A percentile compares a stretch with the other conserved stretches of the same genome.
phyloP scores from a whole-genome alignment of 192 early-diverging fungal species.

The Allomyces macrogynus region DNA sequence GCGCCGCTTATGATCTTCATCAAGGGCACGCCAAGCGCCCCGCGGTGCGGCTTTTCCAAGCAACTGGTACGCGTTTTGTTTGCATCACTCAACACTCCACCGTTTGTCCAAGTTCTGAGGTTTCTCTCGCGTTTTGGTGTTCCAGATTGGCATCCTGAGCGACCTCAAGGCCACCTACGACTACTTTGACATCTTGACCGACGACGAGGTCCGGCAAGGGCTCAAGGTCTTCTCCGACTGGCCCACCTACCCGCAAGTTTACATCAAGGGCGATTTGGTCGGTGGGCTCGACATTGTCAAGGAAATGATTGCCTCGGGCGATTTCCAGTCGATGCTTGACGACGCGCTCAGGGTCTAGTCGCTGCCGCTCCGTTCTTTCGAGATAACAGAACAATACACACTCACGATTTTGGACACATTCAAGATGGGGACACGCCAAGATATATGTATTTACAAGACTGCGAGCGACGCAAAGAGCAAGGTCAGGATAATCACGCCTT shows the following conservation, averaged over 20 bases:
- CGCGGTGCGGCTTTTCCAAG: constrained; percentile 82
- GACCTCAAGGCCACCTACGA: constrained; percentile 59
- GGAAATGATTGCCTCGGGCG: constrained; percentile 49
- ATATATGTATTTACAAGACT: no score
- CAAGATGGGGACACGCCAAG: no score
- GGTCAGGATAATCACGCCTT: no score
- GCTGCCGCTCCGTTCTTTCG: no score
- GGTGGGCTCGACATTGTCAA: constrained; percentile 90
- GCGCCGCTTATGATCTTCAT: constrained; percentile 82
- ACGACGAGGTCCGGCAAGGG: constrained; percentile 79
- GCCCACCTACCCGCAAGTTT: constrained; percentile 93
- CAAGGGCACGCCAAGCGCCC: constrained; percentile 80
- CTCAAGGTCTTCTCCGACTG: constrained; percentile 77
- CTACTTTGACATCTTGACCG: constrained; percentile 76
- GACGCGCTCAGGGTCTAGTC: not conserved
- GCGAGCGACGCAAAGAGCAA: no score
- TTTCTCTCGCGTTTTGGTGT: no score
- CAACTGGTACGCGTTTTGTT: constrained; percentile 8
- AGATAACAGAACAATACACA: no score
- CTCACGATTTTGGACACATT: no score
- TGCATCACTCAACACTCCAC: not conserved
- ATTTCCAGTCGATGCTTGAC: constrained; percentile 5
- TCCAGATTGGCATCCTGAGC: constrained; percentile 47
- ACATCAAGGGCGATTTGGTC: constrained; percentile 73
- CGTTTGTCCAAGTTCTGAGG: not conserved